A percentile compares a stretch with the other conserved stretches of the same genome.
phyloP scores from a whole-genome alignment of 2,329 filamentous ascomycete genomes.

The Xylaria hypoxylon region DNA sequence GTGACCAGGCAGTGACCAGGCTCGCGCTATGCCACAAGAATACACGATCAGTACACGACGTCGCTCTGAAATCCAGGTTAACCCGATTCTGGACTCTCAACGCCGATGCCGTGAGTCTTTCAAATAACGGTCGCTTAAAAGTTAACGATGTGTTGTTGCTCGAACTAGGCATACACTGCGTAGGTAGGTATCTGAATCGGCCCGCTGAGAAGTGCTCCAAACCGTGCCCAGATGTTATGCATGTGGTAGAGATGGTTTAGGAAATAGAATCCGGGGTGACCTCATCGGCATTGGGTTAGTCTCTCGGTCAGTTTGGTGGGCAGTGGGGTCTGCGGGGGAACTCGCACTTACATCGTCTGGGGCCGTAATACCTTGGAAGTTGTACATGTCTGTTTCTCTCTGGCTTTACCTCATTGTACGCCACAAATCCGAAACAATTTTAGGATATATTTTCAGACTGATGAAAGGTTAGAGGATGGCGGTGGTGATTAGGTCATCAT shows the following conservation, averaged over 20 bases:
- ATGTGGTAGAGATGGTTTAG: constrained; percentile 43
- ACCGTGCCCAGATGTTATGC: constrained; percentile 31
- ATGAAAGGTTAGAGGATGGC: too few relatives aligned
- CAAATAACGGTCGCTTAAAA: not conserved
- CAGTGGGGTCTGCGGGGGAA: constrained; percentile 4
- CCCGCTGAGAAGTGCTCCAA: constrained; percentile 21
- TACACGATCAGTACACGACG: constrained; percentile 13
- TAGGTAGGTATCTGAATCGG: constrained; percentile 21
- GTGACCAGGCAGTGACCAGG: too few relatives aligned
- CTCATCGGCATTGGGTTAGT: constrained; percentile 13
- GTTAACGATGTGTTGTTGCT: constrained; percentile 13
- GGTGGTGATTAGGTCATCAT: too few relatives aligned
- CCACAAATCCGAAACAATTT: too few relatives aligned
- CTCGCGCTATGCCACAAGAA: constrained; percentile 11
- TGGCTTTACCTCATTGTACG: too few relatives aligned
- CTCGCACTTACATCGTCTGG: constrained; percentile 7
- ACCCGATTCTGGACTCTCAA: constrained; percentile 9
- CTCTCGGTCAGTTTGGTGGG: constrained; percentile 18
- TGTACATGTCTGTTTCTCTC: too few relatives aligned
- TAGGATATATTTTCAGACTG: too few relatives aligned
- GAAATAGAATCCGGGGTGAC: constrained; percentile 43
- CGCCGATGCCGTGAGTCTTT: constrained; percentile 7
- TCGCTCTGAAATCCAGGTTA: not conserved
- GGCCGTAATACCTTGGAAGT: not conserved
- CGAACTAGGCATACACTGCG: not conserved